Evolutionary conservation across 2,329 filamentous ascomycete genomes (phyloP).

Genomic region (Aureobasidium sp.): DNA sequence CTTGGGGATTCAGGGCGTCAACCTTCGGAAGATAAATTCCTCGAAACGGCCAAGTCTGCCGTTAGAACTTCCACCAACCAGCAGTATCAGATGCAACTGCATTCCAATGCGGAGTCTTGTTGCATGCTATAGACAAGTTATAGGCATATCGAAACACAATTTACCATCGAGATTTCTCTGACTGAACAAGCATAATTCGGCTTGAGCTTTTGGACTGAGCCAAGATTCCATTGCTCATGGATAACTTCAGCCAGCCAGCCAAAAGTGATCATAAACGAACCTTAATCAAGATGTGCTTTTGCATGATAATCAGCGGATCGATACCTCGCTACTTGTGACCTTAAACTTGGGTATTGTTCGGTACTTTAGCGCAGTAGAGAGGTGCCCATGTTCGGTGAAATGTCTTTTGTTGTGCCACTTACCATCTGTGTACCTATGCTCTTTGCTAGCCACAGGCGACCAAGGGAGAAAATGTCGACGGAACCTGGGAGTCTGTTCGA

Average conservation of each 20-base stretch:
- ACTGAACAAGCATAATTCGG: not conserved
- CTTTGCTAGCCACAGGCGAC: not conserved
- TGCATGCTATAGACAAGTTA: not conserved
- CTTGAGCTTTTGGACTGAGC: not conserved
- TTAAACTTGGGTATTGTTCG: not conserved
- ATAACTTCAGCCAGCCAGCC: not conserved
- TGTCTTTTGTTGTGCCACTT: not conserved
- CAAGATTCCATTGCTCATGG: not conserved
- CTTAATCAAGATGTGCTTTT: not conserved
- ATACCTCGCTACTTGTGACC: not conserved
- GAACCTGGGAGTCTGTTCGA: not conserved
- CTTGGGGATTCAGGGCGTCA: not conserved
- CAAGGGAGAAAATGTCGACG: not conserved
- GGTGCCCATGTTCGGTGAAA: not conserved
- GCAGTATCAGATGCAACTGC: not conserved
- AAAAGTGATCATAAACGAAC: not conserved
- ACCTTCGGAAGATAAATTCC: not conserved
- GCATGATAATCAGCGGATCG: not conserved
- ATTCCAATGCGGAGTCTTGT: not conserved
- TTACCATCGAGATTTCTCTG: not conserved
- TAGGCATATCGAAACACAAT: not conserved
- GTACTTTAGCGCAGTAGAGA: not conserved
- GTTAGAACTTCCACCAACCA: conserved; percentile 4
- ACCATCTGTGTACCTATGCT: not conserved
- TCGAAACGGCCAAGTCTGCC: not conserved